These are phyloP conservation scores for Coniochaeta prunicola DNA, from an alignment of 2,329 filamentous ascomycete genomes.

Conservation along the genomic window DNA sequence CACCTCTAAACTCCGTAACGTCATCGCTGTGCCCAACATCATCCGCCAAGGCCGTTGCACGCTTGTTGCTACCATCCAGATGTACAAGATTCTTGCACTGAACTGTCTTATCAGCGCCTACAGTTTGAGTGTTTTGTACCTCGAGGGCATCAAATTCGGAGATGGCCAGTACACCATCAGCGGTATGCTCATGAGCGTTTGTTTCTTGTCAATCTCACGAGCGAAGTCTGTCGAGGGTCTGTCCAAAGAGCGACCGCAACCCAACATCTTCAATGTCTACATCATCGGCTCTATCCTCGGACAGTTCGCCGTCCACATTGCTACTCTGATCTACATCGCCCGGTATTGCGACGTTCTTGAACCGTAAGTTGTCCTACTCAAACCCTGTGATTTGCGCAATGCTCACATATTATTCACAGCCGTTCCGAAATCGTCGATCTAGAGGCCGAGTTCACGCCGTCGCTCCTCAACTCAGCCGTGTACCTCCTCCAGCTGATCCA, in stretches of 20 bases:
- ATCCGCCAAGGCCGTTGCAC: constrained; percentile 97
- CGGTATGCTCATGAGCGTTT: constrained; percentile 99
- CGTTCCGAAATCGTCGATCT: constrained; percentile 65
- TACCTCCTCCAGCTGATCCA: constrained; percentile 97
- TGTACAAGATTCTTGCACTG: constrained; percentile 98
- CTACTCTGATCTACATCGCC: constrained; percentile 88
- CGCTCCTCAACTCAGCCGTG: constrained; percentile 90
- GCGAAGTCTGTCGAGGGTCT: constrained; percentile 92
- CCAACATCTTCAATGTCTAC: constrained; percentile 98
- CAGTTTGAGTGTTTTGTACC: constrained; percentile 89
- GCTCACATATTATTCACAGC: constrained; percentile 18
- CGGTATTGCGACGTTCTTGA: constrained; percentile 79
- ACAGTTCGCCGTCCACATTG: constrained; percentile 94
- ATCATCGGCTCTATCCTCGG: constrained; percentile 97
- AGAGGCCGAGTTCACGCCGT: constrained; percentile 89
- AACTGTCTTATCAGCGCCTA: constrained; percentile 98
- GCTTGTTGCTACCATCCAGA: constrained; percentile 95
- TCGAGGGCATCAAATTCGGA: constrained; percentile 98
- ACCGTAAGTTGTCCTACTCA: constrained; percentile 54
- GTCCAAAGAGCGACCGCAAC: constrained; percentile 94
- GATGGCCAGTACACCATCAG: constrained; percentile 98
- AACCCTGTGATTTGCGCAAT: not conserved
- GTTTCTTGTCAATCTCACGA: constrained; percentile 97
- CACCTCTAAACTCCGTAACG: constrained; percentile 94
- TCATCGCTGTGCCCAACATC: constrained; percentile 95